A percentile compares a stretch with the other conserved stretches of the same genome.
Evolutionary conservation across 2,329 filamentous ascomycete species (phyloP).

Genomic region (Pseudonectria foliicola): DNA sequence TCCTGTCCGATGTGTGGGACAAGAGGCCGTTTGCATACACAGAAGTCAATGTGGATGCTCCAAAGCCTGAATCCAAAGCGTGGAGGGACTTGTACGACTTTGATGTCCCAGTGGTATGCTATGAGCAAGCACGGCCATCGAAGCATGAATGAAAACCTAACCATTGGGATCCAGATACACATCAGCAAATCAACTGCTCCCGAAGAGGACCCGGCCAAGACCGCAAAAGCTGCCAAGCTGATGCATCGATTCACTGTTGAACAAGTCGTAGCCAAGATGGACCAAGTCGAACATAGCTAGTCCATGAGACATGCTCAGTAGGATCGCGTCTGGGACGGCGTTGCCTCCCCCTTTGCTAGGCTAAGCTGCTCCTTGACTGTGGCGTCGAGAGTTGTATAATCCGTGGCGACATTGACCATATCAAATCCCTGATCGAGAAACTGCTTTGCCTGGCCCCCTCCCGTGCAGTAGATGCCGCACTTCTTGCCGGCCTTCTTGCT

Average conservation of each 20-base stretch:
- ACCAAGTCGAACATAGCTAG: conserved; percentile 40
- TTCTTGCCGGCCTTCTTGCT: conserved; percentile 58
- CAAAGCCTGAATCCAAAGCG: conserved; percentile 50
- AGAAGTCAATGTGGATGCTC: conserved; percentile 68
- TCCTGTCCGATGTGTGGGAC: conserved; percentile 62
- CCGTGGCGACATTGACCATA: conserved; percentile 53
- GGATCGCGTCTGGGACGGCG: conserved; percentile 30
- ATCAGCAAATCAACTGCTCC: conserved; percentile 50
- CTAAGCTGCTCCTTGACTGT: conserved; percentile 39
- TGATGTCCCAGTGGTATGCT: conserved; percentile 68
- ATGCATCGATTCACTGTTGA: conserved; percentile 70
- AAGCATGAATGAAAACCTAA: not conserved
- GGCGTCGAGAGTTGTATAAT: conserved; percentile 44
- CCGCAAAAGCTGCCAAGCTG: conserved; percentile 57
- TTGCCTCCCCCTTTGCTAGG: conserved; percentile 35
- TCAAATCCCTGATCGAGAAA: conserved; percentile 53
- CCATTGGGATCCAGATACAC: conserved; percentile 53
- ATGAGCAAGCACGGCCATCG: not conserved
- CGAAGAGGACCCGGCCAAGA: conserved; percentile 46
- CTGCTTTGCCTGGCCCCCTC: conserved; percentile 46
- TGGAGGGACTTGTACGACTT: conserved; percentile 75
- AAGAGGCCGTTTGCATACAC: conserved; percentile 58
- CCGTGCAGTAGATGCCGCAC: conserved; percentile 52
- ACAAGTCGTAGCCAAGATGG: conserved; percentile 63
- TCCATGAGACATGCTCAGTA: conserved; percentile 28